Conservation (phyloP, 768 basidiomycete genomes). For the Pleurotus djamor region DNA sequence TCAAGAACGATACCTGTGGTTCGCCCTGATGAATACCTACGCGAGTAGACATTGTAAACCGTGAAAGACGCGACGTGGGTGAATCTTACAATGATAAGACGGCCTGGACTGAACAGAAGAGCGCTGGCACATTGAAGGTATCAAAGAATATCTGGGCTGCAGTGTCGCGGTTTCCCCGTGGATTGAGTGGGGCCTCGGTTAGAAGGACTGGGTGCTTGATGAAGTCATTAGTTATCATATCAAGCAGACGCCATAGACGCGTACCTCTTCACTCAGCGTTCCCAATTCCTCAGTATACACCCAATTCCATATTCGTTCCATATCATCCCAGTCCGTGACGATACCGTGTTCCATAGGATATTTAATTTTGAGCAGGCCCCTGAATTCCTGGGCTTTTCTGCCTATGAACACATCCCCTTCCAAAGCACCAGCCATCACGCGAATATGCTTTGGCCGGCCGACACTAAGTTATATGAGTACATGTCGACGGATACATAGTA, state of each 20-base stretch:
- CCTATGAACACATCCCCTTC: slow-evolving; percentile 98
- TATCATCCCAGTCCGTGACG: slow-evolving; percentile 99
- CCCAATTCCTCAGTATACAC: slow-evolving; percentile 95
- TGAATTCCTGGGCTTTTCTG: slow-evolving; percentile 89
- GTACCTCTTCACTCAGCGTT: slow-evolving; percentile 94
- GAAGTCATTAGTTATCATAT: slow-evolving; percentile 12
- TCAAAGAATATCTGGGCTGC: slow-evolving; percentile 99
- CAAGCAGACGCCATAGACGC: slow-evolving; percentile 13
- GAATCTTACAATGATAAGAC: slow-evolving; percentile 84
- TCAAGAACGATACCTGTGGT: slow-evolving; percentile 99
- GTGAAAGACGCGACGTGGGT: slow-evolving; percentile 10
- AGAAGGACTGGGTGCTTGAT: slow-evolving; percentile 94
- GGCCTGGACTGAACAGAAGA: slow-evolving; percentile 96
- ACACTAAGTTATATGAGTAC: slow-evolving; percentile 53
- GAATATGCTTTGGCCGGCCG: slow-evolving; percentile 95
- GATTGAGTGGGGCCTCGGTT: slow-evolving; percentile 97
- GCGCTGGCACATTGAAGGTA: slow-evolving; percentile 98
- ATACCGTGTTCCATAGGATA: slow-evolving; percentile 99
- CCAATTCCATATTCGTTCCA: slow-evolving; percentile 99
- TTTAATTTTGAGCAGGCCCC: slow-evolving; percentile 95
- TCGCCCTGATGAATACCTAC: slow-evolving; percentile 94
- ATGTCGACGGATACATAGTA: slow-evolving; percentile 22
- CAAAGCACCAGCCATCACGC: slow-evolving; percentile 96
- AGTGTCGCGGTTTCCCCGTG: slow-evolving; percentile 92
- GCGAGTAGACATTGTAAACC: slow-evolving; percentile 8